Evolutionary conservation across 441 rosid genomes (phyloP).

Genomic region (Gossypium laxum): DNA sequence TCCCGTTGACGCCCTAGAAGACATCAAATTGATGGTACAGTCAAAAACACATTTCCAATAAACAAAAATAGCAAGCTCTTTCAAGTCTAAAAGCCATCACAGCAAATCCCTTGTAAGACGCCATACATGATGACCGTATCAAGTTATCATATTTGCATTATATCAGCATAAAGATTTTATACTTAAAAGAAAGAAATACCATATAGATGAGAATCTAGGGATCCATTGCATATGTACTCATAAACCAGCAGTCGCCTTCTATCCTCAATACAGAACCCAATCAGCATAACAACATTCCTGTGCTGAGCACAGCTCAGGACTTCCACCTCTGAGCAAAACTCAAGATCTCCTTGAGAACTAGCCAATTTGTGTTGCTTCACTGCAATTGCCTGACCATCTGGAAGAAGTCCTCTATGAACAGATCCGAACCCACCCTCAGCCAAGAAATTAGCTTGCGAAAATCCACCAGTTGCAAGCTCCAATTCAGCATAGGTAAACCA

Average conservation of each 20-base stretch:
- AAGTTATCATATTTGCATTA: background rate
- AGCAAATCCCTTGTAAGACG: background rate
- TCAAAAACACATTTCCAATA: background rate
- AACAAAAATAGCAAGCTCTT: background rate
- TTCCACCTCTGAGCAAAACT: conserved; percentile 98
- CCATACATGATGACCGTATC: background rate
- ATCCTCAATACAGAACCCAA: conserved; percentile 91
- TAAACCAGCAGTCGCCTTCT: conserved; percentile 86
- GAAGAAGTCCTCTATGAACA: conserved; percentile 82
- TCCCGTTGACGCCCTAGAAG: conserved; percentile 50
- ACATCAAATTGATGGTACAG: background rate
- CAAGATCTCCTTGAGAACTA: conserved; percentile 94
- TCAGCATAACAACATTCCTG: conserved; percentile 90
- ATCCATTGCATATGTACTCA: conserved; percentile 93
- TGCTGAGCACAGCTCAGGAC: conserved; percentile 98
- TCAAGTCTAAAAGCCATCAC: background rate
- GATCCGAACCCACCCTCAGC: conserved; percentile 99
- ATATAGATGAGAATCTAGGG: conserved; percentile 84
- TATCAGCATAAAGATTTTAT: background rate
- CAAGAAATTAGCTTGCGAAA: conserved; percentile 86
- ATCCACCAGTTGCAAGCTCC: conserved; percentile 90
- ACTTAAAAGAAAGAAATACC: conserved; percentile 36
- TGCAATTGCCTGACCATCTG: conserved; percentile 90
- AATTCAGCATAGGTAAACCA: conserved; percentile 82
- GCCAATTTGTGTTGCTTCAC: conserved; percentile 94